Base-by-base conservation (phyloP, 1,284 basidiomycete genomes). In the Tremellales sp. region DNA sequence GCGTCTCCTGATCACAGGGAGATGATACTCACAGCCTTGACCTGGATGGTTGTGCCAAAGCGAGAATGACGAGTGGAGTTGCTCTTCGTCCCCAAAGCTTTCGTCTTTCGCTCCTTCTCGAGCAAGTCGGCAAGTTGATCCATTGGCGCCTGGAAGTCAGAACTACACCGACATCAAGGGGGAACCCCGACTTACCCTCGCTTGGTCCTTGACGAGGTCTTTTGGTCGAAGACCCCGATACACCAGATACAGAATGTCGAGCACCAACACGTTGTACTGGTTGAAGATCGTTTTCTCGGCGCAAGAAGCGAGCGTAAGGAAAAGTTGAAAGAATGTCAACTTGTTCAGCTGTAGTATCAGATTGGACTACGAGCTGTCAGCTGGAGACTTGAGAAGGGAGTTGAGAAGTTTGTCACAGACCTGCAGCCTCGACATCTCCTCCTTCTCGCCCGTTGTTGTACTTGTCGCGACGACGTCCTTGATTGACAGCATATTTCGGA, bases 401-500 rank as follows among this genome's bases (percentile, higher is more conserved):
- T 12, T 22, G 19, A 33, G 29, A 33, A 33, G 8, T 10, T 10
- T 10, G 29, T 33, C 23, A 40, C 68, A 50, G 15, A 75, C 75
- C 73, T 94, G 90, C 8, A 96, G 76, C 12, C 79, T 77, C 0
- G 87, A 82, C 51, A 84, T 80, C 60, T 88, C 86, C 13, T 84
- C 82, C 57, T 85, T 84, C 64, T 90, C 85, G 11, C 82, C 79
- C 51, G 84, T 86, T 8, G 81, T 78, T 47, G 81, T 77, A 50
- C 81, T 81, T 54, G 86, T 85, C 15, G 82, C 73, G 0, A 84
- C 82, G 1, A 82, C 80, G 72, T 96, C 91, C 61, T 84, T 85
- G 76, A 96, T 90, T 65, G 91, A 88, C 0, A 87, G 82, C 22
- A 97, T 80, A 68, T 97, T 97, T 45, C 92, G 84, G 46, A 96